Base-by-base conservation (phyloP, 1,139 yeast species). In the Scheffersomyces segobiensis region DNA sequence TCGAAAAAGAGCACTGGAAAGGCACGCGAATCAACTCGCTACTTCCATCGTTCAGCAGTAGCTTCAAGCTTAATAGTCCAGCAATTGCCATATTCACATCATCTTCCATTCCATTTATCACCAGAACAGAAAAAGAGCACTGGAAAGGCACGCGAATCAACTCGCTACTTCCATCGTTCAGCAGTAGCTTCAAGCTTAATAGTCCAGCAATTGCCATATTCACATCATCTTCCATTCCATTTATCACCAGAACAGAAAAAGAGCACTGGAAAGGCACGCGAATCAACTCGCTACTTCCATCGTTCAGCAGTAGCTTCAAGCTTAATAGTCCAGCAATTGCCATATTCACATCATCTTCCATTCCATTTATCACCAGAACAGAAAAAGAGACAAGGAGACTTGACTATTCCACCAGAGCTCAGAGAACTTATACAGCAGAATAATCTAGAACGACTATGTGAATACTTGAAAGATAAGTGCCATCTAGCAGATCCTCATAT, bases 401-500 rank as follows among this genome's bases (percentile, higher is more conserved):
- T 32, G 42, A 7, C 8, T 32, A 32, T 32, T 32, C 12, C 42
- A 14, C 42, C 42, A 20, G 55, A 50, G 19, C 17, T 17, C 17
- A 42, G 46, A 6, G 52, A 39, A 18, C 22, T 39, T 18, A 50
- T 55, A 22, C 50, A 55, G 26, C 52, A 50, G 20, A 57, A 51
- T 39, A 56, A 59, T 47, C 49, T 47, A 32, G 19, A 46, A 8
- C 55, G 50, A 18, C 53, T 60, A 21, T 57, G 24, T 12, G 52
- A 53, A 20, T 26, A 54, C 24, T 46, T 57, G 7, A 39, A 48
- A 1, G 56, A 56, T 19, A 39, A 55, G 39, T 22, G 42, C 22
- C 20, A 52, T 5, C 53, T 63, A n/a, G 50, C 24, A 20, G 62
- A 65, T 14, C 50, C 59, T 5, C 60, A 60, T 19, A 54, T 62